A percentile compares a stretch with the other conserved stretches of the same genome.
These are phyloP conservation scores for Pseudoneurospora amorphoporcata DNA, from an alignment of 495 filamentous ascomycete genomes.

Conservation along the genomic window DNA sequence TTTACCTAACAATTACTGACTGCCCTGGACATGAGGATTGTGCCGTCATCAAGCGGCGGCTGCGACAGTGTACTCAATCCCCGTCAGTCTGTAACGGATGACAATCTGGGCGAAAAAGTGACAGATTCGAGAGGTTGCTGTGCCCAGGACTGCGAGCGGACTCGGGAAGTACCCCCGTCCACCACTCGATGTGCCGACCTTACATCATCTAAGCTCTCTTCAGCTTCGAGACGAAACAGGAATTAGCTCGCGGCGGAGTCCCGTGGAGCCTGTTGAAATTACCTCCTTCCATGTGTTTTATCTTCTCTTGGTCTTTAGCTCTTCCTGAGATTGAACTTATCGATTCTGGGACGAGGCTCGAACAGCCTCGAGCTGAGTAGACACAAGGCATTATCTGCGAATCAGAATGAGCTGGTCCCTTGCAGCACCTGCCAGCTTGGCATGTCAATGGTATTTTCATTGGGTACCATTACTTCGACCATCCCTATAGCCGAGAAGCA, in stretches of 20 bases:
- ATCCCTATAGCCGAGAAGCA: neutral
- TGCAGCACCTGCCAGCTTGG: neutral
- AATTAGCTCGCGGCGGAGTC: neutral
- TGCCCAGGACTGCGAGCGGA: neutral
- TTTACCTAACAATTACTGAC: neutral
- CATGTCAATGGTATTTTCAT: neutral
- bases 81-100: neutral
- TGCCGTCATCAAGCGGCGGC: neutral
- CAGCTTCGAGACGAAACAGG: neutral
- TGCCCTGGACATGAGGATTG: neutral
- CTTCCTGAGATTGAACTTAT: neutral
- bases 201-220: neutral
- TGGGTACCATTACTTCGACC: neutral
- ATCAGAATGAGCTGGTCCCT: neutral
- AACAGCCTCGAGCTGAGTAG: neutral
- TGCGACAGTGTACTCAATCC: neutral
- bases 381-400: neutral
- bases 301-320: neutral
- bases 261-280: neutral
- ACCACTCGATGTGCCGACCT: neutral
- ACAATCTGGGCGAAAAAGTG: neutral
- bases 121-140: neutral
- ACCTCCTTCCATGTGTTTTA: neutral
- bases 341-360: neutral
- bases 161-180: neutral